Base-by-base conservation (phyloP, 371 early-diverging fungal genomes). In the Mortierella sp. region DNA sequence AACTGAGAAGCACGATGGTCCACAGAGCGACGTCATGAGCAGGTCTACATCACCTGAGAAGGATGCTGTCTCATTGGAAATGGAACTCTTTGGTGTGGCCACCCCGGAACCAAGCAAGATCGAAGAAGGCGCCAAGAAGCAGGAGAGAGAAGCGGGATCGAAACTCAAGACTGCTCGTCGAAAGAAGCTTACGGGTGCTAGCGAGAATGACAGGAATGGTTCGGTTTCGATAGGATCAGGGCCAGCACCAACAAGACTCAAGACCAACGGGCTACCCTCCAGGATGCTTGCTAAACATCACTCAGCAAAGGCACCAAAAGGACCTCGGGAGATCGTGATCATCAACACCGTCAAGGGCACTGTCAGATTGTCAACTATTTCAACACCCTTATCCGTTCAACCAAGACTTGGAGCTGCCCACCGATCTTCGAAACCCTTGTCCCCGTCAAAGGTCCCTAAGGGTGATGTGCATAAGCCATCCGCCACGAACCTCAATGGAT, bases 21-120 rank as follows among this genome's bases (percentile, higher is more conserved):
- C 45, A 34, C 34, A 34, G 34, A 7, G 10, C 34, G n/a, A n/a
- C n/a, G n/a, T n/a, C n/a, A 4, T 10, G 34, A 34, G 34, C 34
- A 34, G 34, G 13, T 37, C 27, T 14, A 44, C 49, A 27, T 37
- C 39, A 19, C 19, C 29, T 17, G 27, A 25, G n/a, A 53, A 46
- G 41, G 45, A 51, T 21, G 25, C 44, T 8, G 44, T 13, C 21
- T 29, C 63, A 5, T 47, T 67, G 45, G 76, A 64, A 19, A 52
- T 76, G 47, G 69, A 68, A 51, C 59, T 76, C 3, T 76, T 76
- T 61, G 76, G 74, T 5, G 52, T 56, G 3, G 24, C 55, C 6
- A 40, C 19, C 50, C 41, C 34, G 17, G 14, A 57, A 37, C 16
- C 51, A 47, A 54, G 4, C 34, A 27, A 46, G 2, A 14, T 14